Evolutionary conservation across 345 rosid species (phyloP).

Genomic region (Moricandia moricandioides): DNA sequence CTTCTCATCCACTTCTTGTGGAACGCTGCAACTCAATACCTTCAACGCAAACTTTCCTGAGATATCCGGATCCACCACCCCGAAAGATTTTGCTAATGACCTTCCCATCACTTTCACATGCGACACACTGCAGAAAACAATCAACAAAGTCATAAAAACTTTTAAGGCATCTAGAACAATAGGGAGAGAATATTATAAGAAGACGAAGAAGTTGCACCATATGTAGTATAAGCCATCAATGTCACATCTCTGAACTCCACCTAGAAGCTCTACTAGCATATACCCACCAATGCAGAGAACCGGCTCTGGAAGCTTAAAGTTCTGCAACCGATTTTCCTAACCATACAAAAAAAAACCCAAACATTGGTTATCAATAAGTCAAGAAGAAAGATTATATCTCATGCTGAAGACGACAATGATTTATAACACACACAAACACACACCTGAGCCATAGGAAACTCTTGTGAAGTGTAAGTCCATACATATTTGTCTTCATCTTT

Average conservation of each 20-base stretch:
- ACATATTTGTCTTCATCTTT: constrained; percentile 39
- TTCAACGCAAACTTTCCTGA: constrained; percentile 52
- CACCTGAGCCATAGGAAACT: constrained; percentile 44
- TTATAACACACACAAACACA: background rate
- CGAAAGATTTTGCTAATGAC: constrained; percentile 52
- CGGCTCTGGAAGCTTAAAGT: constrained; percentile 82
- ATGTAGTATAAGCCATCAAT: constrained; percentile 76
- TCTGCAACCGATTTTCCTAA: constrained; percentile 75
- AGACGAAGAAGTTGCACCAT: constrained; percentile 48
- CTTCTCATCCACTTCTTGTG: constrained; percentile 18
- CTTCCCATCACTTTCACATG: constrained; percentile 68
- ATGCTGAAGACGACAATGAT: constrained; percentile 1
- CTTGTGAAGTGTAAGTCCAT: constrained; percentile 84
- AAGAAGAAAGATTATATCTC: background rate
- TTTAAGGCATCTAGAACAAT: background rate
- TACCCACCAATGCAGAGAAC: constrained; percentile 81
- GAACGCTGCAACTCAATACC: constrained; percentile 44
- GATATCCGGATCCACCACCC: constrained; percentile 43
- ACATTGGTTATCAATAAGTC: background rate
- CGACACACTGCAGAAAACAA: constrained; percentile 53
- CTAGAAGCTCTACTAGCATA: constrained; percentile 73
- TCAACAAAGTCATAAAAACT: background rate
- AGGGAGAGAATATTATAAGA: background rate
- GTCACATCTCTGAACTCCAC: constrained; percentile 81
- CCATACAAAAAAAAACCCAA: constrained; percentile 17